These are phyloP conservation scores for Pseudocercospora ulei DNA, from an alignment of 2,329 filamentous ascomycete species.

Conservation along the genomic window DNA sequence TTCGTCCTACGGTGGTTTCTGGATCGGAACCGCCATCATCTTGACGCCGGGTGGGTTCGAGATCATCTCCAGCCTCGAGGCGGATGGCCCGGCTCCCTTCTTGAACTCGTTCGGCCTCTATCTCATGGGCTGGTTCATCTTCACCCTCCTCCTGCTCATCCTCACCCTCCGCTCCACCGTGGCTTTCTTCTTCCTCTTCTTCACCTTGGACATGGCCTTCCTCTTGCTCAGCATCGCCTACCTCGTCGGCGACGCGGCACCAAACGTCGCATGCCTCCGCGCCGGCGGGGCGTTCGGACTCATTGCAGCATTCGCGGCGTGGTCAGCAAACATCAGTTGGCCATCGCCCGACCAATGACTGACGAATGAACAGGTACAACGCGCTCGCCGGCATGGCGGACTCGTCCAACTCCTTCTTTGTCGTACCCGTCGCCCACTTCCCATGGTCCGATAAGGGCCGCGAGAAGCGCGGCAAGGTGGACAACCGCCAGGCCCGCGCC, in stretches of 20 bases:
- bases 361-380: conserved; percentile 37
- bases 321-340: conserved; percentile 30
- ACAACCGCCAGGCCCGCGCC: conserved; percentile 37
- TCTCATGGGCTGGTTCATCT: conserved; percentile 52
- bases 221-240: conserved; percentile 49
- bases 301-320: conserved; percentile 46
- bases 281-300: conserved; percentile 47
- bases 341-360: background rate
- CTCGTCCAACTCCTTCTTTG: conserved; percentile 64
- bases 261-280: conserved; percentile 41
- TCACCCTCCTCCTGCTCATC: conserved; percentile 49
- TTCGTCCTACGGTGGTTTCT: conserved; percentile 54
- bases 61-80: conserved; percentile 42
- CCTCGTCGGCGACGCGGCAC: conserved; percentile 39
- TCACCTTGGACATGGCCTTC: conserved; percentile 51
- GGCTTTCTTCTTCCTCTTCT: conserved; percentile 50
- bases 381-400: conserved; percentile 49
- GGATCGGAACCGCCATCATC: conserved; percentile 52
- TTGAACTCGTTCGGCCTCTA: conserved; percentile 49
- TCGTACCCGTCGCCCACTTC: conserved; percentile 86
- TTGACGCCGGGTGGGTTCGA: conserved; percentile 45
- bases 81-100: conserved; percentile 37
- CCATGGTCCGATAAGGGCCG: conserved; percentile 79
- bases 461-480: conserved; percentile 44
- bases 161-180: conserved; percentile 50